Evolutionary conservation across 139 green algal species (phyloP), one percentile per base, ranked within the genome.

Genomic region (Chlorella vulgaris): DNA sequence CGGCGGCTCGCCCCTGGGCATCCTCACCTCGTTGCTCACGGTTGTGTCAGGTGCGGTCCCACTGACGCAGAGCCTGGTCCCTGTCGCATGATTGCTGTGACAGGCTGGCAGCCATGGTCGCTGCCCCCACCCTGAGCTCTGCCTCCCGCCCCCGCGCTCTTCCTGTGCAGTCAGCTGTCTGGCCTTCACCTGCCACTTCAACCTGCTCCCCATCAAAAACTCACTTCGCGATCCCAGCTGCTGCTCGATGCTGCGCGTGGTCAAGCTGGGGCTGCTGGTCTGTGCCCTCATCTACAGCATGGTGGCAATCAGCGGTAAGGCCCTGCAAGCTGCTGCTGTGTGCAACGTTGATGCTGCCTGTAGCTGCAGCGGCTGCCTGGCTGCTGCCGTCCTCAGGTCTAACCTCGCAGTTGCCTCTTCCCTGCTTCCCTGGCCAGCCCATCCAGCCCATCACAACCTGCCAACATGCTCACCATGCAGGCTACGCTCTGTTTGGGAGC

Each of bases 131-230:
- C 55, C n/a, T n/a, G n/a, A n/a, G n/a, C n/a, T n/a, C 18, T n/a
- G 18, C n/a, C 42, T 10, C 42, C 47, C 50, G 8, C 22, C 5
- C 31, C 4, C 4, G 5, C 2, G 1, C 51, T 22, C 26, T 10
- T 58, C 7, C 1, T 4, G 7, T 33, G 53, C 78, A 39, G 84
- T 88, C 8, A 50, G 40, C 36, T 62, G 33, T 8, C 55, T 88
- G 24, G 74, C 80, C 5, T 85, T 83, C 67, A 86, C 84, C 31
- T 84, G 74, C 55, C 84, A 88, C 50, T 88, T 88, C 73, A 86
- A 86, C 40, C 51, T 88, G 28, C 22, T 88, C n/a, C 77, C 84
- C 33, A 50, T 88, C 19, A 33, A 85, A 10, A 31, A 40, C 29
- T 86, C 84, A 2, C 53, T 88, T 24, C 31, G 36, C 3, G 60